Percentiles rank a stretch among this genome's conserved stretches.
phyloP scores from a whole-genome alignment of 257 asterid genomes.

The Rhazya stricta region DNA sequence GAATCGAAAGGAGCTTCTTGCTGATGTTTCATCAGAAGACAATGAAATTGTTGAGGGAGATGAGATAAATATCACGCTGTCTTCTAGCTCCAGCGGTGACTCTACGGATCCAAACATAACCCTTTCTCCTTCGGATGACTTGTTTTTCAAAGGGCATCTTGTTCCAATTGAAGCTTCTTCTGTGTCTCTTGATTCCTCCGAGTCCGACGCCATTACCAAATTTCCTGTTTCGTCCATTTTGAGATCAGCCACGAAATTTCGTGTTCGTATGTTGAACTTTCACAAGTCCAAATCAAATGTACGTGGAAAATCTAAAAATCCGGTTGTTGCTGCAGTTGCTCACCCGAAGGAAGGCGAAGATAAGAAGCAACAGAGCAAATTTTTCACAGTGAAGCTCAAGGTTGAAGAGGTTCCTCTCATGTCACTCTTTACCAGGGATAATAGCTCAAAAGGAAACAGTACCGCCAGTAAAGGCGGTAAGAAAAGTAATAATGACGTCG shows the following conservation, averaged over 20 bases:
- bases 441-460: constrained; percentile 36
- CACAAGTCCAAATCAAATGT: constrained; percentile 28
- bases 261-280: constrained; percentile 38
- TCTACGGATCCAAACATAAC: constrained; percentile 10
- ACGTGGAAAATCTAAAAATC: constrained; percentile 6
- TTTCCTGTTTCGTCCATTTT: constrained; percentile 21
- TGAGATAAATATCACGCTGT: constrained; percentile 24
- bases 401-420: constrained; percentile 55
- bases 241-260: constrained; percentile 35
- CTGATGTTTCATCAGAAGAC: constrained; percentile 11
- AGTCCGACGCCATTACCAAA: constrained; percentile 23
- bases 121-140: constrained; percentile 24
- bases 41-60: constrained; percentile 14
- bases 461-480: not conserved
- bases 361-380: constrained; percentile 16
- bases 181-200: constrained; percentile 12
- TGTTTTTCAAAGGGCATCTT: constrained; percentile 29
- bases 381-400: constrained; percentile 52
- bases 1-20: not conserved
- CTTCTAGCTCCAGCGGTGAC: constrained; percentile 18
- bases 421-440: constrained; percentile 56
- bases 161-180: constrained; percentile 33
- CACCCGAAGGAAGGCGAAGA: constrained; percentile 16
- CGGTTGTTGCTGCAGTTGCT: not conserved
- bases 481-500: not conserved